Percentiles rank a stretch among this genome's conserved stretches.
Conservation (phyloP, 192 early-diverging fungal genomes). For the Oehlia diaphana region DNA sequence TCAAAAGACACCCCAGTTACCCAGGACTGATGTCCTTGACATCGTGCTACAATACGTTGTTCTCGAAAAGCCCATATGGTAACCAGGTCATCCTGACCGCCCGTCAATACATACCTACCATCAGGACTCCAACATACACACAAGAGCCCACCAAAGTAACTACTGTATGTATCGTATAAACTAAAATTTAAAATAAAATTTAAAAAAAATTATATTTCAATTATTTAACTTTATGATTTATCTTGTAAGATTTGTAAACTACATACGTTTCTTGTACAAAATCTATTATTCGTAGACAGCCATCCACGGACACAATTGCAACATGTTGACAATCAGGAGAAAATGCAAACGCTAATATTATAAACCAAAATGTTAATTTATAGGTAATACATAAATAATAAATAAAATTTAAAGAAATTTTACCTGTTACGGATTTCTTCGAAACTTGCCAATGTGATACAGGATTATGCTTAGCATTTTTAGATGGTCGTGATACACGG, state of each 20-base stretch:
- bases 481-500: slow-evolving; percentile 56
- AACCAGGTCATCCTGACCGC: slow-evolving; percentile 92
- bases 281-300: slow-evolving; percentile 76
- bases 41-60: slow-evolving; percentile 76
- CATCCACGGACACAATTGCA: slow-evolving; percentile 81
- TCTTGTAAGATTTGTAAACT: neutral
- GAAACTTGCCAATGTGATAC: slow-evolving; percentile 76
- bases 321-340: slow-evolving; percentile 81
- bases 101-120: slow-evolving; percentile 78
- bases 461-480: slow-evolving; percentile 76
- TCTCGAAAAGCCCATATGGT: slow-evolving; percentile 86
- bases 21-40: slow-evolving; percentile 92
- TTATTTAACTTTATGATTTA: neutral
- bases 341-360: slow-evolving; percentile 66
- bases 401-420: neutral
- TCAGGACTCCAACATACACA: slow-evolving; percentile 93
- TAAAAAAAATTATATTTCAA: neutral
- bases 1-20: slow-evolving; percentile 86
- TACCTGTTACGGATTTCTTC: slow-evolving; percentile 73
- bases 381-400: neutral
- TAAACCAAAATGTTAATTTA: neutral
- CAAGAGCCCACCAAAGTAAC: slow-evolving; percentile 85
- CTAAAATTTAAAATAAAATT: slow-evolving; percentile 24
- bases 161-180: slow-evolving; percentile 72
- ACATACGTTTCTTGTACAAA: slow-evolving; percentile 59